Percentiles rank a stretch among this genome's conserved stretches.
phyloP scores from a whole-genome alignment of 1,139 yeast species.

The Maudiozyma humilis region DNA sequence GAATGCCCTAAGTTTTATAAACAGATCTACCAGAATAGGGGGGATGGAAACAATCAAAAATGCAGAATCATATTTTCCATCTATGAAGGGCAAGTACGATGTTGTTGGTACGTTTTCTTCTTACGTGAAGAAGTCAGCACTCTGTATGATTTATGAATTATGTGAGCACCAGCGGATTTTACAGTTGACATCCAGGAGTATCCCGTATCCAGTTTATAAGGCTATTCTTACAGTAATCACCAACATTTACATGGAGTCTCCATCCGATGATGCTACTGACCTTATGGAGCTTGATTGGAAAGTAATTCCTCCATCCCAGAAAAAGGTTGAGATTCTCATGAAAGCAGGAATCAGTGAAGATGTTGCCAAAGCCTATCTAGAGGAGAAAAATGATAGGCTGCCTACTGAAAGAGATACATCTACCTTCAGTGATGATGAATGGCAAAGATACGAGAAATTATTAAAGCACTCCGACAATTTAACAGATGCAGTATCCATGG shows the following conservation, averaged over 20 bases:
- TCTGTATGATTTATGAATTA: slow-evolving; percentile 20
- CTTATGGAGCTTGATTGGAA: slow-evolving; percentile 41
- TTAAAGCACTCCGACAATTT: slow-evolving; percentile 14
- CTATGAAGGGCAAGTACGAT: slow-evolving; percentile 20
- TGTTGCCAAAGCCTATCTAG: slow-evolving; percentile 21
- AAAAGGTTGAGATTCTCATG: slow-evolving; percentile 19
- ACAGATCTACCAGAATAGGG: slow-evolving; percentile 33
- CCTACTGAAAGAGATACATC: slow-evolving; percentile 15
- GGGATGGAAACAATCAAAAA: slow-evolving; percentile 26
- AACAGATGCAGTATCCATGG: slow-evolving; percentile 7
- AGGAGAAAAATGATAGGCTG: slow-evolving; percentile 18
- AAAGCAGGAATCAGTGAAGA: slow-evolving; percentile 21
- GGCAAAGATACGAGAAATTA: not conserved
- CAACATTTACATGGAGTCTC: slow-evolving; percentile 20
- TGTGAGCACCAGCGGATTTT: slow-evolving; percentile 17
- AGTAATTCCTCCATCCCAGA: slow-evolving; percentile 21
- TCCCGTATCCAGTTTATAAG: slow-evolving; percentile 31
- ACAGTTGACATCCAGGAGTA: slow-evolving; percentile 15
- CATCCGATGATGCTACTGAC: slow-evolving; percentile 27
- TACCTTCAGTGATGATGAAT: slow-evolving; percentile 8
- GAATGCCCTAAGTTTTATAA: slow-evolving; percentile 38
- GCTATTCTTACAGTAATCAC: slow-evolving; percentile 25
- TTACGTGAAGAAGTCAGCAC: slow-evolving; percentile 20
- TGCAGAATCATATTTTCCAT: slow-evolving; percentile 22
- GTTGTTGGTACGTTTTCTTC: slow-evolving; percentile 21